phyloP scores from a whole-genome alignment of 768 basidiomycete species.

The Calocera viscosa region DNA sequence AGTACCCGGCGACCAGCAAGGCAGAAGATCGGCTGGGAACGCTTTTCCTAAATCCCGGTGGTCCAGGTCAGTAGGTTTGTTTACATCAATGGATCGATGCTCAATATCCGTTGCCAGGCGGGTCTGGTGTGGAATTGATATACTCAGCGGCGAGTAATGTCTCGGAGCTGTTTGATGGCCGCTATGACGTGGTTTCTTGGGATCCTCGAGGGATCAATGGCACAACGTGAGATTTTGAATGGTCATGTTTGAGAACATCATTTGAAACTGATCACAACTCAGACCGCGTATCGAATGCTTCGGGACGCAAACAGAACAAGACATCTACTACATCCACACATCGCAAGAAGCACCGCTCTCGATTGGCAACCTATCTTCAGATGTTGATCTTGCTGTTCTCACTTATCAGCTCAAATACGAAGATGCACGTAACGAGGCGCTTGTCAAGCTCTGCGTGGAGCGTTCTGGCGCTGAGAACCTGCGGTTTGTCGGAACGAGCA shows the following conservation, averaged over 20 bases:
- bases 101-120: background rate
- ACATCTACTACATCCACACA: conserved; percentile 22
- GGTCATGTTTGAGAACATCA: background rate
- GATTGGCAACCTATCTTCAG: conserved; percentile 19
- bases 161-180: too few species aligned
- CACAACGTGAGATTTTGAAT: background rate
- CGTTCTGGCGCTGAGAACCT: conserved; percentile 23
- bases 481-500: conserved; percentile 16
- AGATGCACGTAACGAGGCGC: conserved; percentile 20
- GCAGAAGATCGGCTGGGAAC: conserved; percentile 20
- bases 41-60: conserved; percentile 28
- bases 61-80: background rate
- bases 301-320: conserved; percentile 17
- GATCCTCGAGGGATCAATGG: too few species aligned
- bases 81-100: background rate
- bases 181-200: too few species aligned
- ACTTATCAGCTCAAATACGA: conserved; percentile 19
- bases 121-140: too few species aligned
- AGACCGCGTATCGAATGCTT: conserved; percentile 24
- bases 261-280: background rate
- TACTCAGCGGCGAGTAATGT: too few species aligned
- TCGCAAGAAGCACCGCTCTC: conserved; percentile 22
- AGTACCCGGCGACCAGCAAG: conserved; percentile 23
- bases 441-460: conserved; percentile 23
- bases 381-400: conserved; percentile 19